Base-by-base conservation (phyloP, 1,139 yeast genomes). In the Sugiyamaella grinbergsii region DNA sequence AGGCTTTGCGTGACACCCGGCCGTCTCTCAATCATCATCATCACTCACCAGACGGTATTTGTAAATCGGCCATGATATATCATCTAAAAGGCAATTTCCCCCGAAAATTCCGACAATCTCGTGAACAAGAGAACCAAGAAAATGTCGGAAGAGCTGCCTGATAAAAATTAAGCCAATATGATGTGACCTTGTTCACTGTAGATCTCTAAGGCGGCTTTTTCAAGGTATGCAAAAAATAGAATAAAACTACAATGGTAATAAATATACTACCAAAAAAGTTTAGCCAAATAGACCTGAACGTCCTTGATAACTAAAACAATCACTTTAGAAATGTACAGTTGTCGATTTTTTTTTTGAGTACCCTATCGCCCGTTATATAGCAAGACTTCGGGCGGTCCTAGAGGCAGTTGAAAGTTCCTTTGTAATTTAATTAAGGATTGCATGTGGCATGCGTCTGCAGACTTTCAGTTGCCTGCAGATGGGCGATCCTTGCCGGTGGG, bases 41-140 rank as follows among this genome's bases (percentile, higher is more conserved):
- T 4, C 10, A 39, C 42, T 39, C 18, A 39, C 42, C 42, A 39
- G 42, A 39, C 13, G 23, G 24, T 16, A 39, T 33, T 28, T 39
- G 42, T 13, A 7, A 15, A 26, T 39, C 42, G 6, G 42, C 42
- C 42, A 39, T 39, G 23, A n/a, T 28, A 8, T n/a, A n/a, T 24
- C 41, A n/a, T 16, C 29, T 10, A 39, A 26, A 5, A 6, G 33
- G 6, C 13, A 24, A 20, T n/a, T 29, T 3, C 11, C n/a, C n/a
- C n/a, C n/a, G n/a, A n/a, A n/a, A n/a, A n/a, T n/a, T n/a, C n/a
- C n/a, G n/a, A n/a, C n/a, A n/a, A n/a, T n/a, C n/a, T n/a, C n/a
- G n/a, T n/a, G n/a, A n/a, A n/a, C n/a, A n/a, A 16, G 29, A n/a
- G 8, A 23, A 37, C 5, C 7, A 15, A 32, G 19, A 13, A 15